Evolutionary conservation across 495 filamentous ascomycete genomes (phyloP).

Genomic region (Extremus antarcticus): DNA sequence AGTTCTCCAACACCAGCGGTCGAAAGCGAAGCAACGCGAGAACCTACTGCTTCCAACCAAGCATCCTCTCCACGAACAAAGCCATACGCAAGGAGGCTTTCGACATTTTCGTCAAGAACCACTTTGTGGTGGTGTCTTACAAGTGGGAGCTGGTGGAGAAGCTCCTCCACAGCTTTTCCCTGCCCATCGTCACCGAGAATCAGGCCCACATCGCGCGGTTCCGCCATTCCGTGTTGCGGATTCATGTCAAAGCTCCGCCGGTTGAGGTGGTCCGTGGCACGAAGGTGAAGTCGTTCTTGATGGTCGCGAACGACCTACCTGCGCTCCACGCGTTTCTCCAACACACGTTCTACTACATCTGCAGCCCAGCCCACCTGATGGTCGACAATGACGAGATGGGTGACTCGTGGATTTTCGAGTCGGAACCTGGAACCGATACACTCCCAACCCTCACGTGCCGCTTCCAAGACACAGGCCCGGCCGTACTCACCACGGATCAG

Average conservation of each 20-base stretch:
- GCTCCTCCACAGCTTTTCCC: neutral
- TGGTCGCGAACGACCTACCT: neutral
- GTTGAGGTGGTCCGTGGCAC: neutral
- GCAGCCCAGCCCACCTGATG: neutral
- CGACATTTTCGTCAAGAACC: neutral
- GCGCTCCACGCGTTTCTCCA: neutral
- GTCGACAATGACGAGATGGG: neutral
- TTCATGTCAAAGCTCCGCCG: neutral
- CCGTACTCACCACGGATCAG: neutral
- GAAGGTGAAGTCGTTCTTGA: neutral
- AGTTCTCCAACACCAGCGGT: neutral
- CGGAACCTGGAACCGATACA: neutral
- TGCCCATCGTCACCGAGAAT: slow-evolving; percentile 8
- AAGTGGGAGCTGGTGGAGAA: neutral
- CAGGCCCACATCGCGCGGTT: neutral
- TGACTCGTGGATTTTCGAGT: neutral
- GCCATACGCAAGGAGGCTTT: neutral
- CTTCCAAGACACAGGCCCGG: neutral
- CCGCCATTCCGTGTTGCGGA: neutral
- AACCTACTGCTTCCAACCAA: slow-evolving; percentile 3
- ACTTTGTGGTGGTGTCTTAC: slow-evolving; percentile 6
- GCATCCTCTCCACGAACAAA: slow-evolving; percentile 1
- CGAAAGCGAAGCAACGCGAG: neutral
- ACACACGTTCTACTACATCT: neutral
- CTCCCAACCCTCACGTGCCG: neutral